Conservation (phyloP, 2,329 filamentous ascomycete genomes). For the Aspergillus pseudoglaucus region DNA sequence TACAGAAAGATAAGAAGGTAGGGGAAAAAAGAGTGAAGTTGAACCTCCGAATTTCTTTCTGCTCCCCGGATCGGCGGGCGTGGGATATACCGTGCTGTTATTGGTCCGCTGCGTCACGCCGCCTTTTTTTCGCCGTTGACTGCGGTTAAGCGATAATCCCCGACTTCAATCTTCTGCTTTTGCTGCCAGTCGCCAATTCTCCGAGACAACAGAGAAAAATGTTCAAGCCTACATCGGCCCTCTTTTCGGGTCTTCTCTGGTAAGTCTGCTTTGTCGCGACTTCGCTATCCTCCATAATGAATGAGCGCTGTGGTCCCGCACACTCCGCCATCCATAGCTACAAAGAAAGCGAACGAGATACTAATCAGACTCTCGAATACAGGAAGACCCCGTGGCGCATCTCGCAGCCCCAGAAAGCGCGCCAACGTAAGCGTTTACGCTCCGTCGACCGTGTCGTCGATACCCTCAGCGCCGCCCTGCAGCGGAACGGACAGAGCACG, state of each 20-base stretch:
- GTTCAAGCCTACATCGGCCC: constrained; percentile 74
- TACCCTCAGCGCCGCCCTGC: constrained; percentile 71
- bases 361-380: constrained; percentile 1
- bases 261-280: constrained; percentile 32
- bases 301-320: constrained; percentile 10
- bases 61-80: constrained; percentile 7
- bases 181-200: not conserved
- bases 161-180: no score
- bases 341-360: not conserved
- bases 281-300: not conserved
- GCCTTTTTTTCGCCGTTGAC: constrained; percentile 11
- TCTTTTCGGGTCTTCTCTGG: constrained; percentile 79
- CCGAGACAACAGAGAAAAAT: constrained; percentile 45
- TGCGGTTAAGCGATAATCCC: no score
- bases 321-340: not conserved
- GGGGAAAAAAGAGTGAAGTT: not conserved
- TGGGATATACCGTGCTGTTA: constrained; percentile 9
- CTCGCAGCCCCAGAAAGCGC: constrained; percentile 81
- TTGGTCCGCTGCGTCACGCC: constrained; percentile 15
- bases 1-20: not conserved
- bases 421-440: constrained; percentile 74
- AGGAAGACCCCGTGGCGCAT: constrained; percentile 97
- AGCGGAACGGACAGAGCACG: constrained; percentile 60
- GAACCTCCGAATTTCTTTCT: not conserved
- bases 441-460: constrained; percentile 83